Percentiles rank a stretch among this genome's conserved stretches.
Conservation (phyloP, 106 monocot genomes). For the Allium sativum region DNA sequence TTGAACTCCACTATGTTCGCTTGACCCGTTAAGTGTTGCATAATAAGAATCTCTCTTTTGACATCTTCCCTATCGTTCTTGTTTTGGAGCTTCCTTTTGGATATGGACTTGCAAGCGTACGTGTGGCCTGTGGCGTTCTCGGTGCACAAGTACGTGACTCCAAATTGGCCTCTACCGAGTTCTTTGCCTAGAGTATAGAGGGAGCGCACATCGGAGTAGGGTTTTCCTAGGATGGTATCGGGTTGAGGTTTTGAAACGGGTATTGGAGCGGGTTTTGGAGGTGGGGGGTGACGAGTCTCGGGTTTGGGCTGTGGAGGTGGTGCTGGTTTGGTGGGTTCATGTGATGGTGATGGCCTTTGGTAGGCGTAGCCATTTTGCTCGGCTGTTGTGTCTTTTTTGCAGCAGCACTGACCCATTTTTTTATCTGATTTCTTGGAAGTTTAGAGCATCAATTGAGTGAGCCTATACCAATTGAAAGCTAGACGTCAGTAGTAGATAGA, state of each 20-base stretch:
- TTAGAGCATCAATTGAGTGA: neutral
- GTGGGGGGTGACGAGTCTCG: slow-evolving; percentile 5
- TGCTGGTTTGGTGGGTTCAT: slow-evolving; percentile 3
- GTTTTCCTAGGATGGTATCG: slow-evolving; percentile 30
- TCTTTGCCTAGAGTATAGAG: slow-evolving; percentile 25
- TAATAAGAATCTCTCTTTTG: slow-evolving; percentile 28
- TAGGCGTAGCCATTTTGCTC: slow-evolving; percentile 10
- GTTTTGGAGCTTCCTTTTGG: slow-evolving; percentile 25
- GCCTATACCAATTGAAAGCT: neutral
- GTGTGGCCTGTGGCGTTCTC: slow-evolving; percentile 19
- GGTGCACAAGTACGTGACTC: slow-evolving; percentile 29
- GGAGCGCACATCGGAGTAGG: slow-evolving; percentile 20
- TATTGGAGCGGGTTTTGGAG: slow-evolving; percentile 4
- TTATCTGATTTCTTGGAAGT: neutral
- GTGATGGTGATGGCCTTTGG: neutral
- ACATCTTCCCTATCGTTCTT: slow-evolving; percentile 28
- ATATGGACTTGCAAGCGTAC: slow-evolving; percentile 33
- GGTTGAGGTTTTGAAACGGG: neutral
- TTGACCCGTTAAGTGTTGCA: slow-evolving; percentile 35
- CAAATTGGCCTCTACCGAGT: slow-evolving; percentile 33
- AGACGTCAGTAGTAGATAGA: neutral
- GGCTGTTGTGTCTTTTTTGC: slow-evolving; percentile 4
- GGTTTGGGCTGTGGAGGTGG: slow-evolving; percentile 9
- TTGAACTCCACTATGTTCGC: slow-evolving; percentile 37
- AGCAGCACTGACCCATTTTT: slow-evolving; percentile 17